Conservation (phyloP, 768 basidiomycete genomes). For the Lactifluus volemus region DNA sequence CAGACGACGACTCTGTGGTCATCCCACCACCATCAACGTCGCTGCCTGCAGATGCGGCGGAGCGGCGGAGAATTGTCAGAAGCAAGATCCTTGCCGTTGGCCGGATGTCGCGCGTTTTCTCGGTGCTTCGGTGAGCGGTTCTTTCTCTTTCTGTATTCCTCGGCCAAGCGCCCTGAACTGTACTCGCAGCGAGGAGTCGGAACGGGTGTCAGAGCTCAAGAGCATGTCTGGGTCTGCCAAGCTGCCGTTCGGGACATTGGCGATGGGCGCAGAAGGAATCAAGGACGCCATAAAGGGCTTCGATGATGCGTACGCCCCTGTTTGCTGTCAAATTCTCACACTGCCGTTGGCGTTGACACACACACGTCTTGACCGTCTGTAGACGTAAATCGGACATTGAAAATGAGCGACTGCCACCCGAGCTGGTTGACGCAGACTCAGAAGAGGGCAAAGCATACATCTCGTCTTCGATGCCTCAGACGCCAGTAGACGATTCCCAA, state of each 20-base stretch:
- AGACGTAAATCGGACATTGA: conserved; percentile 98
- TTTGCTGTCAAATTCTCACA: neutral
- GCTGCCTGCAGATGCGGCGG: conserved; percentile 41
- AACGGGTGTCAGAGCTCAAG: conserved; percentile 95
- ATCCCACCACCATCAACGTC: conserved; percentile 27
- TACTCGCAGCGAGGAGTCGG: conserved; percentile 83
- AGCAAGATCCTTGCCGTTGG: conserved; percentile 99
- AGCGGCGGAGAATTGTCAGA: conserved; percentile 88
- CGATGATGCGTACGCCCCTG: conserved; percentile 82
- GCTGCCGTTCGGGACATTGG: conserved; percentile 77
- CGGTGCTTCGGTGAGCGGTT: conserved; percentile 72
- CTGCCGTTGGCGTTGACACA: neutral
- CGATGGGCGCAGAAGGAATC: conserved; percentile 86
- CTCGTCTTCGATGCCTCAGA: conserved; percentile 41
- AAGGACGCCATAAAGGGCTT: conserved; percentile 91
- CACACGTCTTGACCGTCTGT: conserved; percentile 3
- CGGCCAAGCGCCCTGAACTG: neutral
- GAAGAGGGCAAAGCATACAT: conserved; percentile 56
- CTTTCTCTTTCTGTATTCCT: neutral
- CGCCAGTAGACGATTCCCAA: conserved; percentile 39
- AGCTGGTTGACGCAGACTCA: conserved; percentile 76
- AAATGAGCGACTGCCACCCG: conserved; percentile 96
- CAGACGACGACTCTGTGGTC: conserved; percentile 40
- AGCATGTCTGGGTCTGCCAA: conserved; percentile 70
- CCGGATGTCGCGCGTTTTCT: conserved; percentile 92